Evolutionary conservation across 148 eudicot species (phyloP).

Genomic region (Amaranthus hypochondriacus): DNA sequence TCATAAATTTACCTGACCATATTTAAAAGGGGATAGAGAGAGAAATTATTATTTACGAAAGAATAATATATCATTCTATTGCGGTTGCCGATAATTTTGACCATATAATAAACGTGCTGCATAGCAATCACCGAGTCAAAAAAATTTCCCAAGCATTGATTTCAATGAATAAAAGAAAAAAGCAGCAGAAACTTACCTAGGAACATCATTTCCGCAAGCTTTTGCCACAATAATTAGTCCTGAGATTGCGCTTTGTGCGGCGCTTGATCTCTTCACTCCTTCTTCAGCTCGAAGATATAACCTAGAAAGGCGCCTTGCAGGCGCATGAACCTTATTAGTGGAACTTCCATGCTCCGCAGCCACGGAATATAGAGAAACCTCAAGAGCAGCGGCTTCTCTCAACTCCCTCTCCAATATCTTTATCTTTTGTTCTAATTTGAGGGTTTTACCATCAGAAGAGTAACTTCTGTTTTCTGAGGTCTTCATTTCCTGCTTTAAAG

Average conservation of each 20-base stretch:
- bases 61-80: no score
- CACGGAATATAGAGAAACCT: conserved; percentile 74
- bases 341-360: conserved; percentile 98
- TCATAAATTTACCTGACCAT: no score
- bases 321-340: conserved; percentile 81
- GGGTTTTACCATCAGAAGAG: conserved; percentile 38
- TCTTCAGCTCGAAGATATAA: conserved; percentile 67
- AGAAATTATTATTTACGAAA: no score
- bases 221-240: conserved; percentile 83
- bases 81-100: no score
- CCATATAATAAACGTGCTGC: not conserved
- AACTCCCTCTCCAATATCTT: conserved; percentile 71
- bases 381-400: conserved; percentile 86
- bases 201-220: conserved; percentile 98
- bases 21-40: no score
- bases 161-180: not conserved
- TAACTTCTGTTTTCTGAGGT: conserved; percentile 35
- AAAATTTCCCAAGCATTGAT: not conserved
- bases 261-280: conserved; percentile 58
- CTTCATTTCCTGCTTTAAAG: conserved; percentile 36
- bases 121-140: not conserved
- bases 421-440: conserved; percentile 58
- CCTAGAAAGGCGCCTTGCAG: conserved; percentile 94
- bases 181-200: conserved; percentile 47
- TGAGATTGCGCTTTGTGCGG: conserved; percentile 71